Base-by-base conservation (phyloP, 75 land plant genomes). In the Sequoiadendron giganteum region DNA sequence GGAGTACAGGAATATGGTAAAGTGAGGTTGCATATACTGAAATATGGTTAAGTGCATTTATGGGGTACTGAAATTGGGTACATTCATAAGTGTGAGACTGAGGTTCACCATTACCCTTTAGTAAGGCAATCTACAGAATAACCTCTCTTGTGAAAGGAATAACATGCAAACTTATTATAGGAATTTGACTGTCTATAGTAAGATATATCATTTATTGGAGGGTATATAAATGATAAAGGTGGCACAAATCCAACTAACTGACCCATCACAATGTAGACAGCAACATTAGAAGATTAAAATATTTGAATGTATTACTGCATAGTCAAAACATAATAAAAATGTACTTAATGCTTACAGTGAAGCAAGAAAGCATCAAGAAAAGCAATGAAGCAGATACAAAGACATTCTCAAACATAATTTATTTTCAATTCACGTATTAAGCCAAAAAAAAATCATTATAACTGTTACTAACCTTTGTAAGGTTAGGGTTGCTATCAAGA, bases 401-500 rank as follows among this genome's bases (percentile, higher is more conserved):
- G 77, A 10, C 32, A 32, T 34, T 0, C 10, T 75, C 39, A 34
- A 75, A 3, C 34, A 75, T 75, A 75, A 34, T 11, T 75, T 75
- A 3, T 34, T 75, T 75, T 34, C 77, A 34, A 10, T 32, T 36
- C 77, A 75, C 39, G 2, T 75, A 34, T 30, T 3, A 75, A 34
- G 77, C 38, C 2, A 75, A 75, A 75, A 28, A 73, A 34, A 25
- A 75, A 5, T 70, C 75, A 75, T 75, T 13, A 7, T 75, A 10
- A 75, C 3, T 34, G n/a, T 13, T 48, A 92, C 93, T 43, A 40
- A 98, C 99, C 98, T 95, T 96, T 13, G 76, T 88, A 72, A 96
- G 88, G 75, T 75, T 86, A 14, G 93, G 96, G 76, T 95, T 98
- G 34, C 68, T 47, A 43, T 88, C 89, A 72, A 98, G 88, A 78